phyloP scores from a whole-genome alignment of 345 rosid species.

The Sisymbrium irio region DNA sequence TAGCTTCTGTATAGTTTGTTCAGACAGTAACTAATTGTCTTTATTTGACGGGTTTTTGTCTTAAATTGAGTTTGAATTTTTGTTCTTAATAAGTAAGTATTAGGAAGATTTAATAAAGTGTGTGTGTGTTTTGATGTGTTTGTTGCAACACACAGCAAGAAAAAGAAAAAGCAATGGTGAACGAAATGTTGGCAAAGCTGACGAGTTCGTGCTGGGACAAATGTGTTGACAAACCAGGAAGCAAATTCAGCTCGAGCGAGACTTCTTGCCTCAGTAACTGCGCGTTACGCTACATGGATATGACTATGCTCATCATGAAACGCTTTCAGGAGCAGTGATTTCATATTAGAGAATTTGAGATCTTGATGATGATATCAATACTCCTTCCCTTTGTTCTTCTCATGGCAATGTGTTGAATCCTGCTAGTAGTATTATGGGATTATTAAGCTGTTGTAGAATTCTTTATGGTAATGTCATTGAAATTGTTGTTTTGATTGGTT shows the following conservation, averaged over 20 bases:
- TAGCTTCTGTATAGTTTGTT: background rate
- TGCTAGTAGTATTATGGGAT: background rate
- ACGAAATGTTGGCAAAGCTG: constrained; percentile 75
- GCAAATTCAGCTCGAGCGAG: constrained; percentile 93
- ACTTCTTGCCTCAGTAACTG: constrained; percentile 71
- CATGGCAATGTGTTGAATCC: background rate
- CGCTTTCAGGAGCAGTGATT: constrained; percentile 72
- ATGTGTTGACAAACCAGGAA: constrained; percentile 80
- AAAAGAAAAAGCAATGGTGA: constrained; percentile 77
- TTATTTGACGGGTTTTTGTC: no score
- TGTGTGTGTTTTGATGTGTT: background rate
- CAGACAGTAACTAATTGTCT: no score
- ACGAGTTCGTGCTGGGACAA: constrained; percentile 96
- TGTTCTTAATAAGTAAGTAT: no score
- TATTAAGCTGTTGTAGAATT: background rate
- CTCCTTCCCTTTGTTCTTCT: background rate
- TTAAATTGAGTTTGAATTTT: no score
- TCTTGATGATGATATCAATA: background rate
- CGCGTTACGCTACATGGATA: constrained; percentile 78
- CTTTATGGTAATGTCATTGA: constrained; percentile 11
- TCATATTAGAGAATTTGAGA: background rate
- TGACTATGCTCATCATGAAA: constrained; percentile 71
- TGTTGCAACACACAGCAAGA: constrained; percentile 74
- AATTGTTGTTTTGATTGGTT: background rate
- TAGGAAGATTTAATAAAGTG: no score